phyloP scores from a whole-genome alignment of 768 basidiomycete species.

The Chiua virens region DNA sequence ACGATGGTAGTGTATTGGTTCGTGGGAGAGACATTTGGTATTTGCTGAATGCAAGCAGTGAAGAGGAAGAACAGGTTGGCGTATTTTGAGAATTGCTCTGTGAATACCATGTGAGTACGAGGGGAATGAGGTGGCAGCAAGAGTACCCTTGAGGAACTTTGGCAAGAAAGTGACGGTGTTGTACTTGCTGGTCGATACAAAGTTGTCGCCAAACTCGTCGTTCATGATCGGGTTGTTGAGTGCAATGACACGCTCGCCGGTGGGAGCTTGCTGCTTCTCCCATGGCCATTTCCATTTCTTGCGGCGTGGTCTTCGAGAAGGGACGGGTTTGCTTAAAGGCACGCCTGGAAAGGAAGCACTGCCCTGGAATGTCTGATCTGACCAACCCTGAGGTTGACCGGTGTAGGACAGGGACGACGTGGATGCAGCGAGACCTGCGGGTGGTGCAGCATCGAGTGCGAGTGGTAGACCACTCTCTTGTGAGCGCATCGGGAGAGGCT shows the following conservation, averaged over 20 bases:
- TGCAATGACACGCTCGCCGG: conserved; percentile 77
- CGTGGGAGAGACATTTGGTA: conserved; percentile 96
- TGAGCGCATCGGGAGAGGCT: conserved; percentile 37
- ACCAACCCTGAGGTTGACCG: conserved; percentile 69
- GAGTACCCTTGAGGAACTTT: conserved; percentile 88
- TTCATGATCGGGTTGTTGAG: conserved; percentile 76
- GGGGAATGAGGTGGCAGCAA: background rate
- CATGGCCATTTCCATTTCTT: conserved; percentile 79
- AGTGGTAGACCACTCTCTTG: conserved; percentile 57
- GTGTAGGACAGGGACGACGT: conserved; percentile 39
- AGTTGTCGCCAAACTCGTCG: conserved; percentile 73
- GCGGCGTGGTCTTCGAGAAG: conserved; percentile 14
- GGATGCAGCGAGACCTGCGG: conserved; percentile 56
- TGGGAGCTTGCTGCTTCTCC: conserved; percentile 62
- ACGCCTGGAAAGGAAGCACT: conserved; percentile 40
- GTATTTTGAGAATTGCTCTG: conserved; percentile 98
- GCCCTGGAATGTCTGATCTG: conserved; percentile 53
- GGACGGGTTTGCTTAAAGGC: conserved; percentile 16
- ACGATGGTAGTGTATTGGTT: conserved; percentile 93
- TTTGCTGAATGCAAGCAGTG: conserved; percentile 96
- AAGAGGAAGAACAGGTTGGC: conserved; percentile 99
- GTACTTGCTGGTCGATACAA: conserved; percentile 94
- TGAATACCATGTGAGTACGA: conserved; percentile 3
- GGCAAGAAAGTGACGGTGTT: conserved; percentile 84
- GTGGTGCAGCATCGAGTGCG: conserved; percentile 55